A percentile compares a stretch with the other conserved stretches of the same genome.
phyloP scores from a whole-genome alignment of 768 basidiomycete genomes.

The Tulasnella sp. region DNA sequence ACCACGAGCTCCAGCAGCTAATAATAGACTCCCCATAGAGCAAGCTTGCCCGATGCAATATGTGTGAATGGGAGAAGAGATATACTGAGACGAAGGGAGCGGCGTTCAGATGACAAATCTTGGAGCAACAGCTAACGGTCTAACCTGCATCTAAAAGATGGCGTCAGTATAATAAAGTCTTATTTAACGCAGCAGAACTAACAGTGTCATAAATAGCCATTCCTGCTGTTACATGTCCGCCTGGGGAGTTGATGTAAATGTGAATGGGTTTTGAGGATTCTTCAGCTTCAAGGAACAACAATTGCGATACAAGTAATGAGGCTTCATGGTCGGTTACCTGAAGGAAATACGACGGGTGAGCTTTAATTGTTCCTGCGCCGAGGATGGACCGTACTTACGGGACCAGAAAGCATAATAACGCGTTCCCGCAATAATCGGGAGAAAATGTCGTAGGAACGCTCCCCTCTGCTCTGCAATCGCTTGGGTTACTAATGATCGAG shows the following conservation, averaged over 20 bases:
- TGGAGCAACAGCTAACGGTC: conserved; percentile 26
- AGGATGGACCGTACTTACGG: conserved; percentile 50
- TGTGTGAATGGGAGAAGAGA: conserved; percentile 91
- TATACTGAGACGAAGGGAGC: conserved; percentile 55
- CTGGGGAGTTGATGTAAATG: conserved; percentile 95
- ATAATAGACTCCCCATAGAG: conserved; percentile 91
- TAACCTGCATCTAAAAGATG: conserved; percentile 63
- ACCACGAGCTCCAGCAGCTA: conserved; percentile 84
- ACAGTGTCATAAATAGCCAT: conserved; percentile 98
- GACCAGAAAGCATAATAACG: conserved; percentile 92
- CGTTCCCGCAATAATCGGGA: conserved; percentile 88
- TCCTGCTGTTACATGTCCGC: conserved; percentile 93
- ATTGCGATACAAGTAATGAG: conserved; percentile 82
- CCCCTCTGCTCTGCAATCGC: conserved; percentile 64
- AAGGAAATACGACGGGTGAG: not conserved
- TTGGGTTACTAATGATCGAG: conserved; percentile 27
- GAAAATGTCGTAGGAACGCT: conserved; percentile 93
- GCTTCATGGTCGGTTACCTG: conserved; percentile 90
- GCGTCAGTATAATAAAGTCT: not conserved
- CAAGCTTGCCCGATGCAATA: conserved; percentile 95
- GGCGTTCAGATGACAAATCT: conserved; percentile 1
- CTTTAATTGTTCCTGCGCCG: not conserved
- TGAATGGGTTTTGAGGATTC: conserved; percentile 93
- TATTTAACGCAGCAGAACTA: conserved; percentile 36
- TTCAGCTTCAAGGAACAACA: conserved; percentile 94